Conservation (phyloP, 1,284 basidiomycete species). For the Sparassis latifolia region DNA sequence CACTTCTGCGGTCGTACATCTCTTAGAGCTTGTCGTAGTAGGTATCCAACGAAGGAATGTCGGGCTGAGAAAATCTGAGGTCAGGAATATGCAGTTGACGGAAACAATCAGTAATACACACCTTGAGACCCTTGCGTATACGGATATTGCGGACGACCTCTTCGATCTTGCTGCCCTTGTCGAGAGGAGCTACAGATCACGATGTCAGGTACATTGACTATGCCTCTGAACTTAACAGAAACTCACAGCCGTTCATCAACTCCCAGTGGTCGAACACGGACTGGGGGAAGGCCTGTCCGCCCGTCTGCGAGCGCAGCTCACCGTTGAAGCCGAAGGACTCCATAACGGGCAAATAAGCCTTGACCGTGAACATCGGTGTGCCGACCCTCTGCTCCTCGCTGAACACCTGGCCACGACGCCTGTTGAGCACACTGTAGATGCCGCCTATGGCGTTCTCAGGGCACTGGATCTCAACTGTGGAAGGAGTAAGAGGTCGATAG, state of each 20-base stretch:
- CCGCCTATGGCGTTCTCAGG: slow-evolving; percentile 98
- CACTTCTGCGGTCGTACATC: slow-evolving; percentile 21
- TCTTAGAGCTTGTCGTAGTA: slow-evolving; percentile 81
- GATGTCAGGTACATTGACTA: background rate
- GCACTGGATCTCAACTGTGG: slow-evolving; percentile 91
- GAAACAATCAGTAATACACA: slow-evolving; percentile 20
- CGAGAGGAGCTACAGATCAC: slow-evolving; percentile 52
- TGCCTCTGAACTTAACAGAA: background rate
- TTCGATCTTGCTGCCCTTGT: slow-evolving; percentile 88
- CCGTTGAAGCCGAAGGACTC: slow-evolving; percentile 99
- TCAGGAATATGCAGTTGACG: slow-evolving; percentile 1
- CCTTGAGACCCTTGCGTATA: slow-evolving; percentile 90
- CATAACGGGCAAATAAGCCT: slow-evolving; percentile 94
- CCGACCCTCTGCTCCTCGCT: slow-evolving; percentile 95
- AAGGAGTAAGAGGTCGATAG: background rate
- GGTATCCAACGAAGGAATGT: slow-evolving; percentile 78
- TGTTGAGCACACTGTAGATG: slow-evolving; percentile 95
- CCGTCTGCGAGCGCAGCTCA: slow-evolving; percentile 88
- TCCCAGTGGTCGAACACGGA: slow-evolving; percentile 93
- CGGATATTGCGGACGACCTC: slow-evolving; percentile 83
- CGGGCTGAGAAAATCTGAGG: slow-evolving; percentile 45
- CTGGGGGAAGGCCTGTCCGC: slow-evolving; percentile 98
- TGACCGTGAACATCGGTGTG: slow-evolving; percentile 99
- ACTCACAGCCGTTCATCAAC: slow-evolving; percentile 73
- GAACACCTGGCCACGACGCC: slow-evolving; percentile 98